Conservation (phyloP, 768 basidiomycete genomes). For the Tricholoma furcatifolium region DNA sequence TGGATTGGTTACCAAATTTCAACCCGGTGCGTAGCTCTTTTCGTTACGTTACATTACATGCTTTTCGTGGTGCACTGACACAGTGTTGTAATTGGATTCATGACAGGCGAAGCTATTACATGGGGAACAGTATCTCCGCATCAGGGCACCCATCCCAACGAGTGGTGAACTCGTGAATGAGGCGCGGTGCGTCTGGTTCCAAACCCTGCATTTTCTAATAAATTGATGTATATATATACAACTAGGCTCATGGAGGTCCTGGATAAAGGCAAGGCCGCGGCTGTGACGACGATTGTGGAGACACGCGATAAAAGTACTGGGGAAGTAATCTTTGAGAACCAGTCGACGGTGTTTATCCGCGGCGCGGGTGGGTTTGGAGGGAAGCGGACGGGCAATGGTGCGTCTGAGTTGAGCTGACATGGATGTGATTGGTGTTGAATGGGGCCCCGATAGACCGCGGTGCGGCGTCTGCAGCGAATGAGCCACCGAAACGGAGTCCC, state of each 20-base stretch:
- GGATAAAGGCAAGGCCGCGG: slow-evolving; percentile 93
- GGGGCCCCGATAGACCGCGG: slow-evolving; percentile 68
- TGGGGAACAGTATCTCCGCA: slow-evolving; percentile 92
- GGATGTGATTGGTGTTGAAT: neutral
- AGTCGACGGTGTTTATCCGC: slow-evolving; percentile 88
- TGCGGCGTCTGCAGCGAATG: slow-evolving; percentile 78
- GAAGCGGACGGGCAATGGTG: slow-evolving; percentile 79
- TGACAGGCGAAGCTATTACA: slow-evolving; percentile 90
- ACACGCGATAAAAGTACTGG: slow-evolving; percentile 82
- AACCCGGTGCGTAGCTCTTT: slow-evolving; percentile 70
- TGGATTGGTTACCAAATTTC: slow-evolving; percentile 94
- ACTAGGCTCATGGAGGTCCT: slow-evolving; percentile 75
- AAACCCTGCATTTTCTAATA: too few relatives aligned
- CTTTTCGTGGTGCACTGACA: neutral
- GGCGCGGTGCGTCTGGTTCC: slow-evolving; percentile 48
- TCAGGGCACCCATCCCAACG: slow-evolving; percentile 85
- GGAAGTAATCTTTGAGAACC: slow-evolving; percentile 86
- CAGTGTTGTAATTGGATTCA: neutral
- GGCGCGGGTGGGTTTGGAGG: slow-evolving; percentile 97
- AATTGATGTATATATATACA: too few relatives aligned
- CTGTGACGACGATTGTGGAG: slow-evolving; percentile 75
- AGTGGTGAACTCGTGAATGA: slow-evolving; percentile 76
- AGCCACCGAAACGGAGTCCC: slow-evolving; percentile 77
- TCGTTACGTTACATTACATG: neutral
- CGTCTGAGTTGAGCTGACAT: slow-evolving; percentile 1